Evolutionary conservation across 2,329 filamentous ascomycete species (phyloP).

Genomic region (Nemania diffusa): DNA sequence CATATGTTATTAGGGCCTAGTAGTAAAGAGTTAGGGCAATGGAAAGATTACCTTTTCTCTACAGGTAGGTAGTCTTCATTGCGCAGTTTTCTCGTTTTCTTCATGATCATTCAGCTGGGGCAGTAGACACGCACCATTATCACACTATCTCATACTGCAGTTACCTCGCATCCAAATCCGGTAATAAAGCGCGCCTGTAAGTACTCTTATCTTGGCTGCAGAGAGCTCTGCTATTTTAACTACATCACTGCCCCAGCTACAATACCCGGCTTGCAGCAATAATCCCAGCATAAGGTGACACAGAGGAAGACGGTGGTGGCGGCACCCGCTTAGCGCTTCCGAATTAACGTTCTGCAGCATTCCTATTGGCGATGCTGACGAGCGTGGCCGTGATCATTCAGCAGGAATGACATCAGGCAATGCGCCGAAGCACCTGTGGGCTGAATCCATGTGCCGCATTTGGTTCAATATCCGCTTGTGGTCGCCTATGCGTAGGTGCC

Average conservation of each 20-base stretch:
- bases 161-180: slow-evolving; percentile 18
- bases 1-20: no score
- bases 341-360: slow-evolving; percentile 4
- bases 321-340: slow-evolving; percentile 33
- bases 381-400: slow-evolving; percentile 10
- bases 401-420: slow-evolving; percentile 8
- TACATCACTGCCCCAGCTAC: slow-evolving; percentile 7
- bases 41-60: background rate
- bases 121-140: background rate
- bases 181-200: slow-evolving; percentile 18
- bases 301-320: slow-evolving; percentile 26
- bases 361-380: slow-evolving; percentile 29
- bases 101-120: background rate
- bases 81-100: background rate
- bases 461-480: background rate
- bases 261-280: slow-evolving; percentile 16
- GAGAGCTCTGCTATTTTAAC: slow-evolving; percentile 33
- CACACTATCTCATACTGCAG: slow-evolving; percentile 24
- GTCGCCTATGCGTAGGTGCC: background rate
- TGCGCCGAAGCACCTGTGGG: slow-evolving; percentile 11
- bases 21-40: background rate
- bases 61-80: background rate
- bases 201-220: slow-evolving; percentile 28
- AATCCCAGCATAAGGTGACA: slow-evolving; percentile 26
- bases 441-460: slow-evolving; percentile 9